Percentiles rank a stretch among this genome's conserved stretches.
phyloP scores from a whole-genome alignment of 2,329 filamentous ascomycete genomes.

The Leptographium wingfieldii region DNA sequence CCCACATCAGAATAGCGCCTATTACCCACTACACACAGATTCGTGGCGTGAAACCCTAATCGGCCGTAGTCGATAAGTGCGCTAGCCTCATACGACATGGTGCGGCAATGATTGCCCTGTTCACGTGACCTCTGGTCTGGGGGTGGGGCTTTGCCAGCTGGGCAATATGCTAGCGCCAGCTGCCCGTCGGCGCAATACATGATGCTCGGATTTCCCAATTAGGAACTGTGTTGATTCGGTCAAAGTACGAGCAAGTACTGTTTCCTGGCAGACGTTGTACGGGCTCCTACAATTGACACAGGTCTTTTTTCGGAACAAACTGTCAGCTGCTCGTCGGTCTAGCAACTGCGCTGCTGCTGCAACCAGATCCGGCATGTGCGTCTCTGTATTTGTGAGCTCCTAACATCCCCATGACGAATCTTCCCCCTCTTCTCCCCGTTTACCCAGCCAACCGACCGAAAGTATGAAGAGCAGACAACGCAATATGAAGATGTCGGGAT shows the following conservation, averaged over 20 bases:
- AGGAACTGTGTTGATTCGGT: background rate
- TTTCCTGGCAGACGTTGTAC: too few relatives aligned
- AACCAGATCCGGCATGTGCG: too few relatives aligned
- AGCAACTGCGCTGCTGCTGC: too few relatives aligned
- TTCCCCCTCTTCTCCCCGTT: too few relatives aligned
- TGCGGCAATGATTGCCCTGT: background rate
- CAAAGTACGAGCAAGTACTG: background rate
- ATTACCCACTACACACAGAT: background rate
- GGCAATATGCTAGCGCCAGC: background rate
- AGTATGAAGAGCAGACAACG: too few relatives aligned
- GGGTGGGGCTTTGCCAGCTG: background rate
- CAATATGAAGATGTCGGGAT: too few relatives aligned
- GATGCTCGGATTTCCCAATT: background rate
- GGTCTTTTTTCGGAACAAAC: too few relatives aligned
- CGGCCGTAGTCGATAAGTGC: background rate
- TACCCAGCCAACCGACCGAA: too few relatives aligned
- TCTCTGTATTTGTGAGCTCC: too few relatives aligned
- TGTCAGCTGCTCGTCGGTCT: too few relatives aligned
- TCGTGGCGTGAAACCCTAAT: background rate
- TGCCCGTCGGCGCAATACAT: background rate
- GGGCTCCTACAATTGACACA: too few relatives aligned
- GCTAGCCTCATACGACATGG: background rate
- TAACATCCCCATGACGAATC: too few relatives aligned
- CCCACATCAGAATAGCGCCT: background rate
- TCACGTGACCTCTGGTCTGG: background rate